Conservation (phyloP, 2,329 filamentous ascomycete species). For the Cladophialophora psammophila region DNA sequence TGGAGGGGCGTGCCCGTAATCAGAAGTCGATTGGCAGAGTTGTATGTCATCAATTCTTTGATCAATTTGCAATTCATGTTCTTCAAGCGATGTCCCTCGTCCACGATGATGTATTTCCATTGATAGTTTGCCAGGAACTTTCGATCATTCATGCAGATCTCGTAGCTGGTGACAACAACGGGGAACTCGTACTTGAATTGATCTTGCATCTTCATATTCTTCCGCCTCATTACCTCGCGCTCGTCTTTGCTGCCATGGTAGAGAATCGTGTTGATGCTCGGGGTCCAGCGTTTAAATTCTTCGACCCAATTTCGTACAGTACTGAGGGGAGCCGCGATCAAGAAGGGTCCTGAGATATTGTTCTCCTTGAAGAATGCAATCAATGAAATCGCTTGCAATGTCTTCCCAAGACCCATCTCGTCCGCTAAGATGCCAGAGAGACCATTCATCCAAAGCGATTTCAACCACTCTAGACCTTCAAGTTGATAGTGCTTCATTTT, state of each 20-base stretch:
- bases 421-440: constrained; percentile 91
- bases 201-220: constrained; percentile 70
- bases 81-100: constrained; percentile 96
- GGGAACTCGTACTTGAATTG: constrained; percentile 78
- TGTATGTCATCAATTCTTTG: constrained; percentile 84
- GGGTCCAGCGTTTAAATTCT: constrained; percentile 90
- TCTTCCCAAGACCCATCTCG: constrained; percentile 95
- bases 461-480: constrained; percentile 93
- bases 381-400: constrained; percentile 86
- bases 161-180: constrained; percentile 92
- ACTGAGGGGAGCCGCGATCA: constrained; percentile 89
- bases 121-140: constrained; percentile 81
- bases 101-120: constrained; percentile 99
- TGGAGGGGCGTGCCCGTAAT: constrained; percentile 96
- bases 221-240: constrained; percentile 76
- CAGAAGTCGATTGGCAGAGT: constrained; percentile 86
- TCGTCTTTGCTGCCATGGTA: constrained; percentile 87
- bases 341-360: constrained; percentile 84
- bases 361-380: constrained; percentile 88
- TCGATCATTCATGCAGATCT: constrained; percentile 92
- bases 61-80: constrained; percentile 94
- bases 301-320: constrained; percentile 96
- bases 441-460: constrained; percentile 82
- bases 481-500: constrained; percentile 94
- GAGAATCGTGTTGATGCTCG: constrained; percentile 83